Base-by-base conservation (phyloP, 2,329 filamentous ascomycete genomes). In the Beauveria bassiana region DNA sequence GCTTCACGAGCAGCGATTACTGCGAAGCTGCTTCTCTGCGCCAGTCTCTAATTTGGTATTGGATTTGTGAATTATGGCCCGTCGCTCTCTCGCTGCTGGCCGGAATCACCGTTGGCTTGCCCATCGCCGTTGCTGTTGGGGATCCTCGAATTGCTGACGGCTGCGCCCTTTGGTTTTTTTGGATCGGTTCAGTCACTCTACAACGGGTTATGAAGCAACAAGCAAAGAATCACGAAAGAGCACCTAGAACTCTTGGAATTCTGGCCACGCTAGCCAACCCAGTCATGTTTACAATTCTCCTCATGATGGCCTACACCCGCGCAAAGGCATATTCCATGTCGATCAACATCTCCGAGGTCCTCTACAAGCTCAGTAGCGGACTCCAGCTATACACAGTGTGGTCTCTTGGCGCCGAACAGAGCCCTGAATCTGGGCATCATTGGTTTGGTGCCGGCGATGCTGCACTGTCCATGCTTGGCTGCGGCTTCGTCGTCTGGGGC, bases 401-500 rank as follows among this genome's bases (percentile, higher is more conserved):
- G 74, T 70, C 71, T 1, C 60, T 68, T 1, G n/a, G 56, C 0
- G 62, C 65, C 1, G 66, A 61, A 2, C 58, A 49, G 1, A 52
- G 49, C 0, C 43, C 64, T 69, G 14, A 60, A 65, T 0, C 24
- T 55, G 3, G 68, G 70, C 31, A 64, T 62, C 3, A 59, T 1
- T 74, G 73, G 70, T 75, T 77, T 57, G 79, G 78, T 2, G 79
- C 80, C 0, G 80, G 80, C 9, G 80, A 82, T 63, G 68, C 77
- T 3, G 80, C 80, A 0, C 71, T 77, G 1, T 77, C 79, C 0
- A 68, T 82, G 3, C 77, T 83, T 3, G 78, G 82, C 66, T 75
- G 77, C 3, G 80, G 80, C 12, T 80, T 83, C 26, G 73, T 82
- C 3, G 72, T 76, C 3, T 83, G 80, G 80, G 80, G 80, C 0